Evolutionary conservation across 2,329 filamentous ascomycete genomes (phyloP).

Genomic region (Ophiocordyceps robertsii): DNA sequence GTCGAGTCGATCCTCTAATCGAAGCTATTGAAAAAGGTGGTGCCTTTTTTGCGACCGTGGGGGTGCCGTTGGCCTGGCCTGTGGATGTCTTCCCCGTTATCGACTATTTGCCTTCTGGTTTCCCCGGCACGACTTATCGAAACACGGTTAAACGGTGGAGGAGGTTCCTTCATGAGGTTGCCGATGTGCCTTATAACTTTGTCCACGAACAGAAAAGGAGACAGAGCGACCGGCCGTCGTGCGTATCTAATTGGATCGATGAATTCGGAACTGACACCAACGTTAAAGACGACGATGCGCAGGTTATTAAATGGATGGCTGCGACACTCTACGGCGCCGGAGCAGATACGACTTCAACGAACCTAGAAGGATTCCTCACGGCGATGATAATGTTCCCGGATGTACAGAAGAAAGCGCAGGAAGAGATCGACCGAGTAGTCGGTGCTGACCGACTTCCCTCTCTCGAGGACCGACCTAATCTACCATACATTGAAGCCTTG

Average conservation of each 20-base stretch:
- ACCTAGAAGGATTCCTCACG: slow-evolving; percentile 19
- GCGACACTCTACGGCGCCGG: slow-evolving; percentile 5
- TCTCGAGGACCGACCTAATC: slow-evolving; percentile 24
- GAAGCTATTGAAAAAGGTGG: neutral
- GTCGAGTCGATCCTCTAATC: neutral
- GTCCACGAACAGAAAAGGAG: neutral
- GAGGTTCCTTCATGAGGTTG: neutral
- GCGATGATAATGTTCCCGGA: slow-evolving; percentile 31
- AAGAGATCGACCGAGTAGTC: slow-evolving; percentile 27
- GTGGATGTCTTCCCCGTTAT: neutral
- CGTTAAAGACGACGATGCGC: neutral
- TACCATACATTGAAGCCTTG: slow-evolving; percentile 26
- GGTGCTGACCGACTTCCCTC: slow-evolving; percentile 26
- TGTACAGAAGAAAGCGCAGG: slow-evolving; percentile 25
- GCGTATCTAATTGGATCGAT: no score
- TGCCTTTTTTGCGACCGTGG: no score
- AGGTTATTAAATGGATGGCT: slow-evolving; percentile 2
- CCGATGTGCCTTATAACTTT: neutral
- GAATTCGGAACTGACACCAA: no score
- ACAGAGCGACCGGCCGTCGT: no score
- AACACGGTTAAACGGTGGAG: neutral
- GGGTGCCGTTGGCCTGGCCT: no score
- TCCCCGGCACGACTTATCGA: neutral
- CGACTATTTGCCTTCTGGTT: neutral
- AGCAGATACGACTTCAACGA: neutral